Evolutionary conservation across 2,329 filamentous ascomycete species (phyloP), one percentile per base, ranked within the genome.

Genomic region (Curvularia sp.): DNA sequence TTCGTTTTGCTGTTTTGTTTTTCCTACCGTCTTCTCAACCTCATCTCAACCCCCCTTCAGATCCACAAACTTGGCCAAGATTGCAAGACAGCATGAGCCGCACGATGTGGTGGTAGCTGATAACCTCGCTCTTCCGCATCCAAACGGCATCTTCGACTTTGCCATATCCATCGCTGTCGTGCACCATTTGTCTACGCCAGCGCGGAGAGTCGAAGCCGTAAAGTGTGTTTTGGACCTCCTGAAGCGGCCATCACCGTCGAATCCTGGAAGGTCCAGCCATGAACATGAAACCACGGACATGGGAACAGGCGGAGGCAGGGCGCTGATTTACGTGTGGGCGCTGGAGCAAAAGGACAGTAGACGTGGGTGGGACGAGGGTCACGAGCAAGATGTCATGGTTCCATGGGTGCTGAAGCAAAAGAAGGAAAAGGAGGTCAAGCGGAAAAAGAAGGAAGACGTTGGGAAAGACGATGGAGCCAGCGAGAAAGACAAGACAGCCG

Each of bases 101-200:
- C 89, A 91, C 67, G 85, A 89, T 61, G 86, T 89, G 18, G 77
- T 92, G 31, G 88, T 97, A 41, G 93, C 93, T 35, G 94, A 98
- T 76, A 89, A 88, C 49, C 84, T 98, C 8, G 83, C 84, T n/a
- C 84, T 97, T 20, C 95, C 95, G 4, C 94, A 97, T 76, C 90
- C 86, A 10, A 58, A 68, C 7, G 59, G 75, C 65, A 62, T 81
- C 70, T 90, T 91, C 74, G 94, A 98, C 78, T 98, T 98, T 75
- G 93, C 87, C 57, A 95, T 98, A 65, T 95, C 90, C 70, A 93
- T 99, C 70, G 95, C 95, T 48, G 95, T 98, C 10, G 83, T 98
- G 31, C 95, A 98, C 79, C 95, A 99, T 80, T 82, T 98, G 52
- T 96, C 92, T 13, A 97, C 93, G 5, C 82, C 83, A 10, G 84